Conservation (phyloP, 768 basidiomycete species). For the Trametes sanguinea region DNA sequence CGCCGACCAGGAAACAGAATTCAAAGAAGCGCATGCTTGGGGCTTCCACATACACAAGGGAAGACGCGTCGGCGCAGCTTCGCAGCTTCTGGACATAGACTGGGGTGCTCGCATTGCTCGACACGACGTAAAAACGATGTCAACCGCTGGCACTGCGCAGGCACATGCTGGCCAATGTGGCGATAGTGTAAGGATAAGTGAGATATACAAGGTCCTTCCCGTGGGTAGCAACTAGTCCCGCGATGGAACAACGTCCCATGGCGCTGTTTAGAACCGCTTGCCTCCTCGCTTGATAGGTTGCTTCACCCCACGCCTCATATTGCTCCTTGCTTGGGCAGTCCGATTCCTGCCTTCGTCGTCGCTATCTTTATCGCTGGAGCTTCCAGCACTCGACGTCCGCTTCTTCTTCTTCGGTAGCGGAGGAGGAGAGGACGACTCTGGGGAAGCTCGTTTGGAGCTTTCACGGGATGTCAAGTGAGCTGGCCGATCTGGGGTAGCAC, state of each 20-base stretch:
- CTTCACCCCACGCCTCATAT: slow-evolving; percentile 53
- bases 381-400: slow-evolving; percentile 31
- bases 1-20: slow-evolving; percentile 4
- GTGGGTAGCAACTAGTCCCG: slow-evolving; percentile 5
- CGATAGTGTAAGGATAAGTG: slow-evolving; percentile 1
- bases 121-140: slow-evolving; percentile 22
- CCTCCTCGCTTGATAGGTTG: slow-evolving; percentile 79
- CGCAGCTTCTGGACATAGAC: slow-evolving; percentile 13
- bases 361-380: slow-evolving; percentile 57
- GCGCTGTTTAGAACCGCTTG: slow-evolving; percentile 59
- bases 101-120: slow-evolving; percentile 11
- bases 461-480: slow-evolving; percentile 1
- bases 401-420: slow-evolving; percentile 48
- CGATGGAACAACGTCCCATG: slow-evolving; percentile 1
- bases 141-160: slow-evolving; percentile 2
- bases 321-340: slow-evolving; percentile 42
- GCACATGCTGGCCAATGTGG: slow-evolving; percentile 1
- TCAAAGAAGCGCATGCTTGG: not conserved
- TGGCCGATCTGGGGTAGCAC: slow-evolving; percentile 15
- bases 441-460: slow-evolving; percentile 6
- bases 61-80: slow-evolving; percentile 7
- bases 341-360: slow-evolving; percentile 52
- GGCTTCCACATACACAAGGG: slow-evolving; percentile 9
- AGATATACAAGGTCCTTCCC: not conserved
- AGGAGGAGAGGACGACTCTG: slow-evolving; percentile 43